These are phyloP conservation scores for Fusarium marasasianum DNA, from an alignment of 2,329 filamentous ascomycete species.

Conservation along the genomic window DNA sequence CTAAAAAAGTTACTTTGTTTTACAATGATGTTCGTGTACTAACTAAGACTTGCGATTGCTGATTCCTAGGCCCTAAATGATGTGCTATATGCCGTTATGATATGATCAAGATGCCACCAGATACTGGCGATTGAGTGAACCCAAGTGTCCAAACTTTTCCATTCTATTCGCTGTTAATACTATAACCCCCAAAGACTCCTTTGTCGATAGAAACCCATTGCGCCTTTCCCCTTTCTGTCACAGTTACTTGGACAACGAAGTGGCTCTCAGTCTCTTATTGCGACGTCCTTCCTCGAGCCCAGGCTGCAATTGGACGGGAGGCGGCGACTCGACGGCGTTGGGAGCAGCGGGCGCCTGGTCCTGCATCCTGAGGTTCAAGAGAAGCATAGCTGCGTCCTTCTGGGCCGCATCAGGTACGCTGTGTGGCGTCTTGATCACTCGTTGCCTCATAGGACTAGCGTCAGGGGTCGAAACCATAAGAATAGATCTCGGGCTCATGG, in stretches of 20 bases:
- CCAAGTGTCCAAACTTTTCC: conserved; percentile 17
- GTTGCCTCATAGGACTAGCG: conserved; percentile 21
- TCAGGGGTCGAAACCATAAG: conserved; percentile 28
- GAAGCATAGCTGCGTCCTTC: conserved; percentile 38
- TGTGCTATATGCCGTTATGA: conserved; percentile 7
- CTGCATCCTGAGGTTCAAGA: conserved; percentile 33
- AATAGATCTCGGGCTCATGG: conserved; percentile 19
- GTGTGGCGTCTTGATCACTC: background rate
- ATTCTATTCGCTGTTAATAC: conserved; percentile 31
- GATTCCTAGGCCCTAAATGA: background rate
- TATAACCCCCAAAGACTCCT: conserved; percentile 24
- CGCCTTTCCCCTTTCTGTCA: background rate
- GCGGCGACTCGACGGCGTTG: background rate
- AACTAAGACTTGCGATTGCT: conserved; percentile 15
- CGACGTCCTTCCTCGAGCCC: conserved; percentile 23
- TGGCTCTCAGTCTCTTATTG: conserved; percentile 36
- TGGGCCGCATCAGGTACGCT: conserved; percentile 18
- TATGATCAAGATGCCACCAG: background rate
- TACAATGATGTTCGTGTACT: background rate
- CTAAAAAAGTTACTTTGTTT: conserved; percentile 6
- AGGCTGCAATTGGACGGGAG: background rate
- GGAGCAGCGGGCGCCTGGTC: conserved; percentile 1
- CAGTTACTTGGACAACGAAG: conserved; percentile 18
- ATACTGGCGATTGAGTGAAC: background rate
- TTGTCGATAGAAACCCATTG: background rate